Percentiles rank a stretch among this genome's conserved stretches.
Evolutionary conservation across 2,329 filamentous ascomycete species (phyloP).

Genomic region (Emergomyces orientalis): DNA sequence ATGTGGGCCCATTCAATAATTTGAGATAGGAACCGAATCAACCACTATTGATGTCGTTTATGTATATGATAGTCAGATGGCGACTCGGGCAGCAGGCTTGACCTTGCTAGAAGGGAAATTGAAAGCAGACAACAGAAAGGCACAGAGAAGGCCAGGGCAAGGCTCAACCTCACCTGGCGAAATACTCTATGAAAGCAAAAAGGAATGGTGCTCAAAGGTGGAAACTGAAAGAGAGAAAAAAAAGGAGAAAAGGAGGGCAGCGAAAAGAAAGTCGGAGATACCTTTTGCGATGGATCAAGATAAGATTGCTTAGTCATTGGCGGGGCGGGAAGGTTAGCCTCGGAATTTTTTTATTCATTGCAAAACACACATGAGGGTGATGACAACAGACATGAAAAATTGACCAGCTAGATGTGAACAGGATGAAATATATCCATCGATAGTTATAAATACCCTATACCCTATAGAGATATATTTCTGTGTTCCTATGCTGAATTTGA

Average conservation of each 20-base stretch:
- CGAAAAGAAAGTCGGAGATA: neutral
- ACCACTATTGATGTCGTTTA: neutral
- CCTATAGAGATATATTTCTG: neutral
- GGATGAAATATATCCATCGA: neutral
- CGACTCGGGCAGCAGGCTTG: neutral
- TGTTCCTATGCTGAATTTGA: neutral
- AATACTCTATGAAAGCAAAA: neutral
- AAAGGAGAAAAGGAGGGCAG: neutral
- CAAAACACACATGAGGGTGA: neutral
- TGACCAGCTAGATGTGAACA: neutral
- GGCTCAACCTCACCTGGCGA: neutral
- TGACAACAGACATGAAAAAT: neutral
- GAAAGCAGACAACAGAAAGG: neutral
- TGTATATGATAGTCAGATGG: neutral
- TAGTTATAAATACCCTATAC: neutral
- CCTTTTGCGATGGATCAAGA: neutral
- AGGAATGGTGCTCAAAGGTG: neutral
- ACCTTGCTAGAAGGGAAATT: too few species aligned
- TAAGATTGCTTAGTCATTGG: conserved; percentile 11
- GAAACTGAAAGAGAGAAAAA: neutral
- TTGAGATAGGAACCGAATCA: neutral
- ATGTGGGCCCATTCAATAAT: neutral
- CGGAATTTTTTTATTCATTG: neutral
- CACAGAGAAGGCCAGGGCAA: neutral
- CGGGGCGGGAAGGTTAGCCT: conserved; percentile 1